These are phyloP conservation scores for Knoxia roxburghii DNA, from an alignment of 257 asterid species.

Conservation along the genomic window DNA sequence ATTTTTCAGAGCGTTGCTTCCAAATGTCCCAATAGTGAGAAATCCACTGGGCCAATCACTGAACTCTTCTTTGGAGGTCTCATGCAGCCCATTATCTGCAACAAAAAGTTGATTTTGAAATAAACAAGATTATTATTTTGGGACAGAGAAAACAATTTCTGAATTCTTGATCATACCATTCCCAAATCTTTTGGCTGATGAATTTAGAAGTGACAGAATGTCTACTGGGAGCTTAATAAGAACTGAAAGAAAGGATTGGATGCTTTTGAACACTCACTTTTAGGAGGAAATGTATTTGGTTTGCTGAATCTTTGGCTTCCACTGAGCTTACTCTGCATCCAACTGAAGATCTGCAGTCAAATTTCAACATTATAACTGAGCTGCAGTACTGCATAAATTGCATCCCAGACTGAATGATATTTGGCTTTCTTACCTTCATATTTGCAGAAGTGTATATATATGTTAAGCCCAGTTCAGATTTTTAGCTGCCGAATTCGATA, in stretches of 20 bases:
- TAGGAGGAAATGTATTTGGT: constrained; percentile 20
- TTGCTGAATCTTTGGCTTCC: constrained; percentile 30
- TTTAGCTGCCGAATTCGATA: constrained; percentile 9
- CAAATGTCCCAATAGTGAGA: constrained; percentile 83
- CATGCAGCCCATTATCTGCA: constrained; percentile 23
- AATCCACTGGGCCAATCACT: constrained; percentile 69
- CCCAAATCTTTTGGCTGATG: too few relatives aligned
- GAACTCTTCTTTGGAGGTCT: constrained; percentile 55
- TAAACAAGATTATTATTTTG: too few relatives aligned
- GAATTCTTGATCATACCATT: too few relatives aligned
- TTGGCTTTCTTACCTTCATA: constrained; percentile 44
- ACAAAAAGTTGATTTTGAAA: background rate
- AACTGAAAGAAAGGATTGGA: too few relatives aligned
- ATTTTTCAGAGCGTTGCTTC: constrained; percentile 32
- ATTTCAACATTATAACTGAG: background rate
- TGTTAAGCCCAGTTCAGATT: constrained; percentile 6
- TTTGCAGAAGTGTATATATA: constrained; percentile 19
- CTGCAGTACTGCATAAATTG: background rate
- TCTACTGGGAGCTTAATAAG: too few relatives aligned
- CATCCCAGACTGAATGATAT: background rate
- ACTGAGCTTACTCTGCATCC: constrained; percentile 56
- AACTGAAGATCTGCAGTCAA: constrained; percentile 55
- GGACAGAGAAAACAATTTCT: background rate
- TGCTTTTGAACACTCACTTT: too few relatives aligned
- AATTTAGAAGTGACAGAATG: too few relatives aligned